phyloP scores from a whole-genome alignment of 2,329 filamentous ascomycete genomes.

The Fusarium sp. region DNA sequence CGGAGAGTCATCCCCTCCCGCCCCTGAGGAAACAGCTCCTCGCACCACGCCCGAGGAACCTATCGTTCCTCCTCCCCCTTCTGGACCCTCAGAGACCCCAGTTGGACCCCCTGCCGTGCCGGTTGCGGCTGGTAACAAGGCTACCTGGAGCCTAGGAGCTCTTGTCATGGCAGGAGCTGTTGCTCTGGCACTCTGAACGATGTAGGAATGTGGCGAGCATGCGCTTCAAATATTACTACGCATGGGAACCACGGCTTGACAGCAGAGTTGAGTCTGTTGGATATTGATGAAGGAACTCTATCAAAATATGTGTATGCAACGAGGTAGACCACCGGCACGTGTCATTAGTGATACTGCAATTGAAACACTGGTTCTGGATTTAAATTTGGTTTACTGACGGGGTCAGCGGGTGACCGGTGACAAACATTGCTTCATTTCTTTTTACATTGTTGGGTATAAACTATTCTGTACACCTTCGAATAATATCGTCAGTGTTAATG shows the following conservation, averaged over 20 bases:
- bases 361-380: not conserved
- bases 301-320: not conserved
- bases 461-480: not conserved
- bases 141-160: constrained; percentile 52
- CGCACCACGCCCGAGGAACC: not conserved
- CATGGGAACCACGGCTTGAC: not conserved
- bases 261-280: not conserved
- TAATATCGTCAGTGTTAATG: not conserved
- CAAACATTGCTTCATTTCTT: not conserved
- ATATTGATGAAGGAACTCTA: not conserved
- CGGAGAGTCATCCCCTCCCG: not conserved
- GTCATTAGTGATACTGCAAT: not conserved
- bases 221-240: not conserved
- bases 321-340: not conserved
- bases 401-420: not conserved
- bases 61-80: not conserved
- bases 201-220: not conserved
- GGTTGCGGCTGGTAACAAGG: constrained; percentile 54
- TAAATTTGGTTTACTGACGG: not conserved
- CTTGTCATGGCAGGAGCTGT: constrained; percentile 55
- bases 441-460: not conserved
- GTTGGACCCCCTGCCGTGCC: constrained; percentile 40
- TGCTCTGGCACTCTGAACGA: constrained; percentile 52
- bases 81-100: constrained; percentile 14
- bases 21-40: not conserved